A percentile compares a stretch with the other conserved stretches of the same genome.
phyloP scores from a whole-genome alignment of 192 early-diverging fungal genomes.

The Chytriomyces sp. region DNA sequence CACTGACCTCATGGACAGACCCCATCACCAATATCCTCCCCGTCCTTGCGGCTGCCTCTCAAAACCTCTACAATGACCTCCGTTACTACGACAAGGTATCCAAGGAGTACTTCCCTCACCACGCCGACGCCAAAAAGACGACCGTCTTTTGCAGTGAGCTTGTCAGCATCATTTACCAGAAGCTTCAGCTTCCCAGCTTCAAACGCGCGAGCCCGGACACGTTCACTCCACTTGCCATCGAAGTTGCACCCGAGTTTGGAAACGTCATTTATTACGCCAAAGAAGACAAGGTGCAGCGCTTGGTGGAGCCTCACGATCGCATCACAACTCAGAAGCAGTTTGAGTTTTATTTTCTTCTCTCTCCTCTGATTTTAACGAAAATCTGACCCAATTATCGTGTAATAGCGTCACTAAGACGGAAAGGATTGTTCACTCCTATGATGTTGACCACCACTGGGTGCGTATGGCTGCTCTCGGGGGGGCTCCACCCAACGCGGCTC shows the following conservation, averaged over 20 bases:
- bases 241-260: conserved; percentile 29
- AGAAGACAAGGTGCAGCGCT: conserved; percentile 15
- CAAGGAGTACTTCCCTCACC: conserved; percentile 8
- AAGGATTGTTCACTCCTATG: background rate
- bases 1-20: background rate
- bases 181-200: conserved; percentile 25
- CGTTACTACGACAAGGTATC: conserved; percentile 5
- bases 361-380: no score
- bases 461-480: background rate
- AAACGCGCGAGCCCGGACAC: conserved; percentile 23
- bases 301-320: background rate
- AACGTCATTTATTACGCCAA: conserved; percentile 20
- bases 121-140: conserved; percentile 15
- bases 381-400: no score
- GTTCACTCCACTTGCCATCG: conserved; percentile 42
- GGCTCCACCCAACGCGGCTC: conserved; percentile 6
- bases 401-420: conserved; percentile 1
- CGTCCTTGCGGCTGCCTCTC: conserved; percentile 34
- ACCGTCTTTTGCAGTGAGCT: conserved; percentile 37
- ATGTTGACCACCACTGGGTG: background rate
- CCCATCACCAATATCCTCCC: conserved; percentile 34
- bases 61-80: conserved; percentile 23
- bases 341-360: no score
- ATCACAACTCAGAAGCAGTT: background rate
- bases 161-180: conserved; percentile 33